Base-by-base conservation (phyloP, 1,284 basidiomycete genomes). In the Apiotrichum laibachii region DNA sequence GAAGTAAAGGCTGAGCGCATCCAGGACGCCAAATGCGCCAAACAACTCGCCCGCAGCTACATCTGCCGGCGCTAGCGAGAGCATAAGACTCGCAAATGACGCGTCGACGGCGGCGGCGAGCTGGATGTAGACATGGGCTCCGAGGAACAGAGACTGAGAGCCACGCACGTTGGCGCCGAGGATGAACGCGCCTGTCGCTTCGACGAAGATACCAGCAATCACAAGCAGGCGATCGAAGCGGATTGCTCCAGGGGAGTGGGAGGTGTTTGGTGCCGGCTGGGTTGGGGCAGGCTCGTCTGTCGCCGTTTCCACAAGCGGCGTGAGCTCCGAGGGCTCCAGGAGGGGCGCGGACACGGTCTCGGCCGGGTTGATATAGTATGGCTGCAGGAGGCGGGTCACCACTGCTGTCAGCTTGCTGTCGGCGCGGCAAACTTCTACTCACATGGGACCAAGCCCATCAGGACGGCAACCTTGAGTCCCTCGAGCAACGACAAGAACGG, bases 401-500 rank as follows among this genome's bases (percentile, higher is more conserved):
- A 43, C n/a, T 18, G 10, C 37, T 39, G 37, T 39, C 37, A 39
- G 37, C 8, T 13, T 12, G 16, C 12, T 39, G 37, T 39, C 37
- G 4, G 37, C 37, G 16, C 10, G 4, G 37, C 5, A 3, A 7
- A 11, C 10, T 39, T 12, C 5, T 5, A 39, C 37, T 39, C 37
- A 39, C 37, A 16, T 39, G 42, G 42, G 4, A 43, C n/a, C 18
- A 19, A 9, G n/a, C 15, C 42, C 18, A 19, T 18, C 7, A 47
- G 45, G 15, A 50, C 18, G 1, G 39, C 49, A 2, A 50, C 49
- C 6, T 50, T 37, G 49, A 34, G 26, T 13, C 13, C 13, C 22
- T 47, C 49, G 11, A 22, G 21, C 18, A 50, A 39, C 7, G 49
- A 50, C 10, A 50, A 22, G 35, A 37, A 50, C n/a, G 49, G 49